Conservation (phyloP, 2,329 filamentous ascomycete species). For the Daldinia eschscholtzii region DNA sequence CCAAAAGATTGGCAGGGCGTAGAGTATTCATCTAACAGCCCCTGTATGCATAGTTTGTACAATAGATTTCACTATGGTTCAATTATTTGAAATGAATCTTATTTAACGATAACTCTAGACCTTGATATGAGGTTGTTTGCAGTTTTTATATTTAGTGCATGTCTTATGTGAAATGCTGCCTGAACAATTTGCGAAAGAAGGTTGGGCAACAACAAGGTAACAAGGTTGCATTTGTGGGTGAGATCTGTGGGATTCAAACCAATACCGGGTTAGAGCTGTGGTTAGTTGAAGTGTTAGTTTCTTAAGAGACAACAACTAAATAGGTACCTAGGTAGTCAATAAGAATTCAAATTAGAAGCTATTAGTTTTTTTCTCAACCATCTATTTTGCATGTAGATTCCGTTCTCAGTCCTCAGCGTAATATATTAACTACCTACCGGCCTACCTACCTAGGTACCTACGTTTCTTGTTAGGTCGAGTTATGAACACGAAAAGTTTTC, state of each 20-base stretch:
- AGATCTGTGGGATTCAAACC: conserved; percentile 4
- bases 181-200: conserved; percentile 5
- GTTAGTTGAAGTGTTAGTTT: neutral
- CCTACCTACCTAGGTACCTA: neutral
- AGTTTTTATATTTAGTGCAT: conserved; percentile 38
- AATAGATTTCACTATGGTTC: conserved; percentile 36
- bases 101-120: neutral
- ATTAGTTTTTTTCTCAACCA: neutral
- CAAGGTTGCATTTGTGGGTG: conserved; percentile 33
- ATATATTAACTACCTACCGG: too few species aligned
- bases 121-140: neutral
- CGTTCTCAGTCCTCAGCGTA: too few species aligned
- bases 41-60: conserved; percentile 44
- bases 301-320: neutral
- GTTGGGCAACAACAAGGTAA: conserved; percentile 45
- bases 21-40: conserved; percentile 40
- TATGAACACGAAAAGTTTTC: neutral
- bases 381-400: too few species aligned
- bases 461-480: neutral
- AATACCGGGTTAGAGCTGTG: neutral
- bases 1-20: conserved; percentile 33
- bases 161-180: conserved; percentile 26
- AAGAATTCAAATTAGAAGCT: neutral
- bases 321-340: too few species aligned
- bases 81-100: conserved; percentile 21